Percentiles rank a stretch among this genome's conserved stretches.
Evolutionary conservation across 441 rosid species (phyloP).

Genomic region (Syzygium syzygioides): DNA sequence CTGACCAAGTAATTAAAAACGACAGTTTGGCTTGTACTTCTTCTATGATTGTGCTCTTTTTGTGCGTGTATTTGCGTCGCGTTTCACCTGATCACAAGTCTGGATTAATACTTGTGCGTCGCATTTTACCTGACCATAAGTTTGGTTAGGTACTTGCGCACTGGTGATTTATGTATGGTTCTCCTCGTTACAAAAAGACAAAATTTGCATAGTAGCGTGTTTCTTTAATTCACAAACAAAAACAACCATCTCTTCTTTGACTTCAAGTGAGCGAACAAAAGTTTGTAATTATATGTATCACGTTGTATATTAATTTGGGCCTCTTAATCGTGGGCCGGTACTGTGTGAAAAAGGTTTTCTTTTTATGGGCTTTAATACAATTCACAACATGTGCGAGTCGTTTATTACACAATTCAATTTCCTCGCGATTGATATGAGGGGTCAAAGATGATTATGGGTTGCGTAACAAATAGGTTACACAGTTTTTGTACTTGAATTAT

Average conservation of each 20-base stretch:
- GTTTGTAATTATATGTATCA: background rate
- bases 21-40: background rate
- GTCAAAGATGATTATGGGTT: background rate
- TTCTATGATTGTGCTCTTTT: background rate
- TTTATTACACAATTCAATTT: background rate
- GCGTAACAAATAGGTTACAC: background rate
- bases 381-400: fast-evolving
- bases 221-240: background rate
- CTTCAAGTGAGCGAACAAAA: background rate
- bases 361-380: background rate
- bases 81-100: background rate
- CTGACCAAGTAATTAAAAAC: background rate
- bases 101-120: background rate
- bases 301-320: background rate
- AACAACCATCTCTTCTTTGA: background rate
- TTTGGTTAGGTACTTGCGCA: background rate
- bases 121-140: background rate
- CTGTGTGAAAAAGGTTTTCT: background rate
- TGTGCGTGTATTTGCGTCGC: too few species aligned
- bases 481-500: background rate
- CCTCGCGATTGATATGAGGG: background rate
- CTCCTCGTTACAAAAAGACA: background rate
- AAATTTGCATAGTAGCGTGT: background rate
- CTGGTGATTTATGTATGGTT: background rate
- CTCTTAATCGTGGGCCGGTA: background rate